Base-by-base conservation (phyloP, 2,329 filamentous ascomycete genomes). In the Periglandula ipomoeae region DNA sequence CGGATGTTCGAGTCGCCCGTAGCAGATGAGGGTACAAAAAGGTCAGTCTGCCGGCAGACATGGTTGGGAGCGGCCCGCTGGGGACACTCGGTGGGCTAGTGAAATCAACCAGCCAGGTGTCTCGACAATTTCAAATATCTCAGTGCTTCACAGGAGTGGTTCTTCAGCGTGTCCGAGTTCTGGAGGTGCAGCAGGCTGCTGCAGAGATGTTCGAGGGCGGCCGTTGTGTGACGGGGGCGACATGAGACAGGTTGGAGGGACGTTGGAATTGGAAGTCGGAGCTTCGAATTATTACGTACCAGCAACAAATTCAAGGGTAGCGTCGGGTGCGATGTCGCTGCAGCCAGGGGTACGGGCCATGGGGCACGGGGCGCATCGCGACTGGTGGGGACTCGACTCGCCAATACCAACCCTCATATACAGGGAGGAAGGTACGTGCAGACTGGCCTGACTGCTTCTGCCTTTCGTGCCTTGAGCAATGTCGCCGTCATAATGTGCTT, bases 1-100 rank as follows among this genome's bases (percentile, higher is more conserved):
- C 35, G 22, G 23, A 24, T 3, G 43, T 35, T 43, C 53, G 47
- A 53, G 71, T 54, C 15, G 74, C 70, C 48, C 81, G 79, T 64
- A 84, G 78, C 48, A 87, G 65, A 56, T 81, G 79, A 41, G 84
- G 82, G 56, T 85, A 87, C 17, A 87, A 70, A 59, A 87, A 87
- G 15, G 79, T 78, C 51, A 87, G 70, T 58, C 83, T 74, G 52
- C 72, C 69, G 22, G 76, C 72, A 30, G 45, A 32, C 45, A 47
- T 39, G 34, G 27, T 46, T 27, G 9, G 20, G 44, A 20, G 35
- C 19, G 17, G 35, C 35, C 35, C 9, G 19, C 35, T 9, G 19
- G n/a, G n/a, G 35, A 17, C 19, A 30, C n/a, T n/a, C n/a, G n/a
- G n/a, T n/a, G n/a, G n/a, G n/a, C n/a, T n/a, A n/a, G n/a, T n/a